Evolutionary conservation across 768 basidiomycete species (phyloP), one percentile per base, ranked within the genome.

Genomic region (Tricholoma hemisulphureum): DNA sequence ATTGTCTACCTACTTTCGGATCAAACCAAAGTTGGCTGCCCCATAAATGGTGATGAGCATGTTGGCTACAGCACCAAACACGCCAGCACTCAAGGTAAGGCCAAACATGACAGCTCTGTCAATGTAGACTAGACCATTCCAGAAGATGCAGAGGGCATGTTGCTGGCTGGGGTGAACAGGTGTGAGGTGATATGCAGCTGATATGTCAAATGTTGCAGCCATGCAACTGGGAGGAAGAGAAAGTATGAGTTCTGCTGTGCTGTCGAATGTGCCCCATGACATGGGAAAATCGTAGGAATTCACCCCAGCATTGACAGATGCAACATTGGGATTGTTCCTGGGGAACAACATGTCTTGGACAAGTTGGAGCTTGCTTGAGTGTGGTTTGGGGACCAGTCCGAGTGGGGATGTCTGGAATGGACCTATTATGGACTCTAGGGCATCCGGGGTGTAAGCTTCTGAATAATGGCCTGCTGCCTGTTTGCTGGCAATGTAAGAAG

Each of bases 351-450:
- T 59, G 39, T 73, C 70, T 43, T 71, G 69, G 3, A 71, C 66
- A 41, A 71, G 57, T 6, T 61, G 55, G 11, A 64, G 51, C 34
- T 63, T 64, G 2, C 50, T 43, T 1, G 68, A 65, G 24, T 63
- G 55, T 34, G 62, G 64, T 53, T 80, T 81, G 0, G 73, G 73
- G 0, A 80, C 70, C 0, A 77, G 62, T 0, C 72, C 72, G 0
- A 82, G 62, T 0, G 79, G 81, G 0, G 76, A 75, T 0, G 78
- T 69, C 0, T 58, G 60, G 41, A 81, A 82, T 0, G 71, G 72
- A 0, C 80, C 77, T 24, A 81, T 79, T 7, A 73, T 7, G 2
- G 52, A 10, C 45, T 76, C 69, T 9, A 74, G 59, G 13, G 53
- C 45, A 6, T 39, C 53, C 16, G 66, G 71, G 0, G 58, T 55